Base-by-base conservation (phyloP, 2,329 filamentous ascomycete genomes). In the Nigrospora sphaerica region DNA sequence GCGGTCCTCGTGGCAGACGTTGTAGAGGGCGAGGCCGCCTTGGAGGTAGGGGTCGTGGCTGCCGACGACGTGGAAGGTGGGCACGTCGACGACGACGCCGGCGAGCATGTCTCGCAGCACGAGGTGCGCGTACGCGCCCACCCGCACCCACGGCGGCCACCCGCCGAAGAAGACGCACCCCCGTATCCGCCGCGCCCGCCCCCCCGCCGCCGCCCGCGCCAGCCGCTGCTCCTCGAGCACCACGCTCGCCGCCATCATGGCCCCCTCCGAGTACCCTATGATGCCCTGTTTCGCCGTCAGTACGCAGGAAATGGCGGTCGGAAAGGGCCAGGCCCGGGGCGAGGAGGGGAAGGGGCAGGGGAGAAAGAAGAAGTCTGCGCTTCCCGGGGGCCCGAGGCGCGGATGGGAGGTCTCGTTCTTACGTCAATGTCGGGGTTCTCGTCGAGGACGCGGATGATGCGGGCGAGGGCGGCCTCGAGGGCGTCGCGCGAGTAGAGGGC, bases 91-190 rank as follows among this genome's bases (percentile, higher is more conserved):
- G 42, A 57, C 55, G 40, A 62, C 49, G 2, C 70, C 67, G 31
- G 53, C 62, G 7, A 28, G 23, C 23, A 28, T 28, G 23, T 28
- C 23, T 5, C 23, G 7, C 23, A 28, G 23, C 23, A 28, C 23
- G 6, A 28, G 23, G 23, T 28, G 23, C 23, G 23, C 23, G 23
- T 28, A 28, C 5, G 23, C 23, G 23, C 23, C 23, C 5, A 10
- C 23, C 63, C 48, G 2, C 11, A 62, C 54, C 0, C 60, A 52
- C 12, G 69, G 68, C 3, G 70, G 70, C 66, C 68, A 72, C 0
- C 69, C 71, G 4, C 66, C 65, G 46, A 75, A 67, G 52, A 75
- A 75, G 9, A 75, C 35, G 13, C 33, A 11, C 9, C 62, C 62
- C 59, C 67, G 65, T 52, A 67, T 62, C 11, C 58, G 62, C 10